Conservation (phyloP, 2,329 filamentous ascomycete genomes). For the Kalaharituber pfeilii region DNA sequence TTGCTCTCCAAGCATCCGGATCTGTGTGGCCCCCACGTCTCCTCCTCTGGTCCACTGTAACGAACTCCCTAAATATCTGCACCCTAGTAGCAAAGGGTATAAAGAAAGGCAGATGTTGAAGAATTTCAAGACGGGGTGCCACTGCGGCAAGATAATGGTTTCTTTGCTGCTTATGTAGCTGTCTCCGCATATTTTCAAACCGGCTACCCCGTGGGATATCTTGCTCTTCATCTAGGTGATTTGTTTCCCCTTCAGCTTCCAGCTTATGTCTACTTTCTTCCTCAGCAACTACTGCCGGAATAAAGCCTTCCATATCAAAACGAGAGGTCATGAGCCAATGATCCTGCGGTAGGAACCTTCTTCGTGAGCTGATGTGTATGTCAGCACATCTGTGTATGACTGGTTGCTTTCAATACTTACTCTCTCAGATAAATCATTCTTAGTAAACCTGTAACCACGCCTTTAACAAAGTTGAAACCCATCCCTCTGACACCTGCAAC, state of each 20-base stretch:
- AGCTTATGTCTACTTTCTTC: conserved; percentile 57
- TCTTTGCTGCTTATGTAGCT: conserved; percentile 33
- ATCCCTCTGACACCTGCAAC: conserved; percentile 51
- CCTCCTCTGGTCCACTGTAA: conserved; percentile 61
- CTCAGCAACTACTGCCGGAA: conserved; percentile 69
- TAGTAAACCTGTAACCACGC: conserved; percentile 61
- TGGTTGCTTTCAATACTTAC: conserved; percentile 24
- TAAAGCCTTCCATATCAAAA: conserved; percentile 79
- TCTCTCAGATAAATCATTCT: conserved; percentile 86
- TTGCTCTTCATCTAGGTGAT: conserved; percentile 30
- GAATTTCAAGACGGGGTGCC: conserved; percentile 70
- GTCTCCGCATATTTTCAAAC: conserved; percentile 36
- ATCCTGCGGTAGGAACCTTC: conserved; percentile 60
- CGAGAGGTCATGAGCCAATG: conserved; percentile 84
- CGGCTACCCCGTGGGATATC: conserved; percentile 44
- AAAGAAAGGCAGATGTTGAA: conserved; percentile 92
- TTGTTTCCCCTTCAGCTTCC: conserved; percentile 43
- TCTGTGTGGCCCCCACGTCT: conserved; percentile 52
- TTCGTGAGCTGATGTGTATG: conserved; percentile 42
- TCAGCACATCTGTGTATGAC: conserved; percentile 5
- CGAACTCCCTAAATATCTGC: conserved; percentile 82
- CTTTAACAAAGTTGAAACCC: conserved; percentile 60
- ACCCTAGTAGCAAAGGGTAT: conserved; percentile 87
- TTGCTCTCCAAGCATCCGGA: conserved; percentile 53
- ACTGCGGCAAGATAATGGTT: conserved; percentile 60